Base-by-base conservation (phyloP, 23 red algal species). In the Gracilariopsis chorda region DNA sequence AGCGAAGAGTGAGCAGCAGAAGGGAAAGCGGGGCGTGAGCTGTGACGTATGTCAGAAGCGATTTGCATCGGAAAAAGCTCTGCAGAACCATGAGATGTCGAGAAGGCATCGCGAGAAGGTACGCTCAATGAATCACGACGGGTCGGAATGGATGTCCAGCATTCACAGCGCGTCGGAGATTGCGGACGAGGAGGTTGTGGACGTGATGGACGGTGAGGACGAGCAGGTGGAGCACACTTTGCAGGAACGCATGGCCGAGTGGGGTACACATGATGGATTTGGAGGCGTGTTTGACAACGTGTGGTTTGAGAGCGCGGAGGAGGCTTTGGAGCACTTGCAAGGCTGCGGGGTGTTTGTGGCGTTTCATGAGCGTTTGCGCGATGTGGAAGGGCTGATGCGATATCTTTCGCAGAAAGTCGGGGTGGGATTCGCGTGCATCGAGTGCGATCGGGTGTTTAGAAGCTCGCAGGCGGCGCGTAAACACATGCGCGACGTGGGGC, bases 391-490 rank as follows among this genome's bases (percentile, higher is more conserved):
- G 21, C 41, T 99, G 65, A 23, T 99, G 75, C 27, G 36, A 1
- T 99, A 99, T 57, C 47, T 99, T 60, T 93, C 92, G 30, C 87
- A 92, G 28, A 99, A 99, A 62, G 95, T 94, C 37, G 56, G 90
- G 10, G 69, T 91, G 4, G 90, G 84, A 23, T 84, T 83, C 24
- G 87, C 77, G 33, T 93, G 85, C 49, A 84, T 95, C 11, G 74
- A 23, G 6, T 94, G 93, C 48, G 91, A 90, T 19, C 90, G 93
- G 24, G 19, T 43, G 41, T 99, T 99, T 45, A 55, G 36, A 1
- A 35, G 42, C 28, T 72, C 92, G 28, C 14, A 51, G 10, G 92
- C 78, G 2, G 93, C 77, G 39, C 90, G 84, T 11, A 25, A 51
- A 41, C 97, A 99, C 48, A 99, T 99, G 97, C 49, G 80, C 45